Evolutionary conservation across 768 basidiomycete species (phyloP), one percentile per base, ranked within the genome.

Genomic region (Rhodosporidiobolus odoratus): DNA sequence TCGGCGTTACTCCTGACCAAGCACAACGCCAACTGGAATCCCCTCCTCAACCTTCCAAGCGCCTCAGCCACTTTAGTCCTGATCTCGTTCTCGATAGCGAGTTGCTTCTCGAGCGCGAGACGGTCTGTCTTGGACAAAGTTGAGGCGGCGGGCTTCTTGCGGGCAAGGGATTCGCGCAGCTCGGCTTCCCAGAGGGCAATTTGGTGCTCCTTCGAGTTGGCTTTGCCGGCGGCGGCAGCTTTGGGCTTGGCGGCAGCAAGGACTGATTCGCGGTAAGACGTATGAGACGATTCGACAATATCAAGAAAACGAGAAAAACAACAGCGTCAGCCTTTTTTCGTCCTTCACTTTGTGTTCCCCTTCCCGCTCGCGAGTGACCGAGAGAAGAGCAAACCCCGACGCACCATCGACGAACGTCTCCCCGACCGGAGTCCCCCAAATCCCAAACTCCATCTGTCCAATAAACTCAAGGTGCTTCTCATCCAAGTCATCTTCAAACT

Each of bases 161-260:
- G 85, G 10, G 90, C 90, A 1, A 97, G 82, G 0, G 88, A 86
- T 74, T 90, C 88, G 16, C 93, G 86, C n/a, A 95, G 82, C 69
- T 99, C 94, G 35, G 88, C 89, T 71, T 99, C 96, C 95, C 95
- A 99, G 76, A 91, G 88, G 25, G 91, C 89, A 21, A 95, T 89
- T 43, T 91, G 91, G 9, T 89, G 86, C 67, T 88, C 89, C 75
- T 96, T 97, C 21, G 66, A 68, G 64, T 72, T 73, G 58, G 60
- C 60, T 53, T 75, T 75, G 52, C 68, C 65, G 15, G 60, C 62
- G 8, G 65, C 58, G 23, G 74, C 41, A 6, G 64, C 50, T n/a
- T 67, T 68, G 9, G 62, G 58, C 45, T 75, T 75, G 4, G 63
- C 35, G 1, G 59, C 57, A 10, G 66, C 57, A 65, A 75, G 74